A percentile compares a stretch with the other conserved stretches of the same genome.
Conservation (phyloP, 495 filamentous ascomycete species). For the Copromyces sp. region DNA sequence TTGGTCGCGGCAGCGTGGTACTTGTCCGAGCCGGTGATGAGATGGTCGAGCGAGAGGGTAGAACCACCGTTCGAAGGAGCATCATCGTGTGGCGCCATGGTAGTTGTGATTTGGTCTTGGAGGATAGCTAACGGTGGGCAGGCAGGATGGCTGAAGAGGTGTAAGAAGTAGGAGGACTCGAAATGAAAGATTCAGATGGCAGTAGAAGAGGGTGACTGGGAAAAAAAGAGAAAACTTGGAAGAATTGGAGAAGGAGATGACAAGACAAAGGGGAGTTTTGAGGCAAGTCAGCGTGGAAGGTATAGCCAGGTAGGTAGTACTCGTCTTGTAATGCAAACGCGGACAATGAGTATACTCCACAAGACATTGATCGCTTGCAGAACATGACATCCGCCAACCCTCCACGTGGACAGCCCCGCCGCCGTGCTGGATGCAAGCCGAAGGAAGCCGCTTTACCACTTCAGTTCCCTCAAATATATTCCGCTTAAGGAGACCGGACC, state of each 20-base stretch:
- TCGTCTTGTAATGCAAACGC: neutral
- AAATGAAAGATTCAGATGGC: neutral
- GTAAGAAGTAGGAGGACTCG: neutral
- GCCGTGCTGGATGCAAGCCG: neutral
- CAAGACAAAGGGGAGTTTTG: neutral
- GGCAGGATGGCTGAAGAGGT: neutral
- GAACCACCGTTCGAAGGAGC: conserved; percentile 3
- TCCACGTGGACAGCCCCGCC: conserved; percentile 2
- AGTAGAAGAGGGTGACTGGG: neutral
- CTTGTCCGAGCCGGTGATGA: conserved; percentile 29
- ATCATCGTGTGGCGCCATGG: conserved; percentile 51
- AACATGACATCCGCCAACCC: conserved; percentile 3
- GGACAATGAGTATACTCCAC: neutral
- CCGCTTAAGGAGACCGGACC: neutral
- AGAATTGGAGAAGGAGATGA: neutral
- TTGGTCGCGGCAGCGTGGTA: conserved; percentile 78
- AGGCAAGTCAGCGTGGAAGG: neutral
- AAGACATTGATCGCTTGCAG: too few species aligned
- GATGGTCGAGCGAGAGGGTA: conserved; percentile 21
- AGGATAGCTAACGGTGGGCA: neutral
- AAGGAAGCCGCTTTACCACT: conserved; percentile 3
- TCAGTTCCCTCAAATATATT: too few species aligned
- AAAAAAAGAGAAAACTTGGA: neutral
- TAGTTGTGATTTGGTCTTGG: conserved; percentile 2
- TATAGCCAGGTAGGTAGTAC: neutral